Conservation (phyloP, 495 filamentous ascomycete genomes). For the Aspergillus affinis region DNA sequence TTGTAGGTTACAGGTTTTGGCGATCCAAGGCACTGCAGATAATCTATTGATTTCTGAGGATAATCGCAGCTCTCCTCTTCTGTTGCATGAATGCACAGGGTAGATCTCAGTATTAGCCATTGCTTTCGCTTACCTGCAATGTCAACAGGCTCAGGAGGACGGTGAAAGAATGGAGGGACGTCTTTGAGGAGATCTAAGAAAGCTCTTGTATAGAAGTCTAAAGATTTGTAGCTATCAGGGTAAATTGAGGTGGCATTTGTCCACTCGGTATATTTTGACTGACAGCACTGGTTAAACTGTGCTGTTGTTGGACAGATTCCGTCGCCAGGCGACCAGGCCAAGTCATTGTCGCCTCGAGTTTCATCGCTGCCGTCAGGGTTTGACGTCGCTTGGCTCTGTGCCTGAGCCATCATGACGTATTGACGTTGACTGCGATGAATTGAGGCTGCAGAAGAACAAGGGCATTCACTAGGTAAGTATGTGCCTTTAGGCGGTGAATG, state of each 20-base stretch:
- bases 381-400: no score
- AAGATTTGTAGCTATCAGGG: neutral
- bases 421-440: no score
- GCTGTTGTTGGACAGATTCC: slow-evolving; percentile 17
- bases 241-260: slow-evolving; percentile 1
- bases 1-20: slow-evolving; percentile 7
- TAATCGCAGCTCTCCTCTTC: slow-evolving; percentile 13
- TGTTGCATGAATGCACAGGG: slow-evolving; percentile 15
- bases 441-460: no score
- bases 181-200: slow-evolving; percentile 13
- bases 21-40: slow-evolving; percentile 16
- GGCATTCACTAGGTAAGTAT: no score
- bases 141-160: slow-evolving; percentile 8
- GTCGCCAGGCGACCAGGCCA: slow-evolving; percentile 17
- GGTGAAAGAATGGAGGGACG: slow-evolving; percentile 14
- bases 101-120: slow-evolving; percentile 9
- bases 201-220: neutral
- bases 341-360: slow-evolving; percentile 6
- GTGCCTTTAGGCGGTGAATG: no score
- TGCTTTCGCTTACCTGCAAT: slow-evolving; percentile 3
- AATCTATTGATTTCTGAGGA: slow-evolving; percentile 17
- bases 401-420: no score
- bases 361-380: slow-evolving; percentile 8
- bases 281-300: slow-evolving; percentile 15
- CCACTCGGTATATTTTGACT: slow-evolving; percentile 13